A percentile compares a stretch with the other conserved stretches of the same genome.
Conservation (phyloP, 306 rosid species). For the Glycine latifolia region DNA sequence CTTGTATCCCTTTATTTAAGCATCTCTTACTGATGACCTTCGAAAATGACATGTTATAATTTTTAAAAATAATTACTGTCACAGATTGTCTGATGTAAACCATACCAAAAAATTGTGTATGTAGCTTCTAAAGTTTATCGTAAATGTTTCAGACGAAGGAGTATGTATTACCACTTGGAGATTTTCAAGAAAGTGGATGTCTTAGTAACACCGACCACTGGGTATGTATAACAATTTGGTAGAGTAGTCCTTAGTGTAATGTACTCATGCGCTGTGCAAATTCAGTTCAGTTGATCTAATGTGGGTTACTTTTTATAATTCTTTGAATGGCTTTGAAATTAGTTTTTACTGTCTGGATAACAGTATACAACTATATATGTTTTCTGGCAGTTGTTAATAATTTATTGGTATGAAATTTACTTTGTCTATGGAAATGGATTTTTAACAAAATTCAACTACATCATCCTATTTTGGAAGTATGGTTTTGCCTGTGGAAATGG, state of each 20-base stretch:
- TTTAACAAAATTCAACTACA: constrained; percentile 11
- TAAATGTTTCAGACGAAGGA: constrained; percentile 76
- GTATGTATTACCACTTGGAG: constrained; percentile 88
- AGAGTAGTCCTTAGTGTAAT: constrained; percentile 32
- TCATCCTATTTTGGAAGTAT: constrained; percentile 32
- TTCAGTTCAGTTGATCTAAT: constrained; percentile 31
- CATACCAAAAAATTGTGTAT: not conserved
- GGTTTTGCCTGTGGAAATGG: not conserved
- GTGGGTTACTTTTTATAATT: constrained; percentile 31
- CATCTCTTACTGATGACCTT: constrained; percentile 12
- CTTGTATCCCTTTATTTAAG: constrained; percentile 22
- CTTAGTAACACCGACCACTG: constrained; percentile 98
- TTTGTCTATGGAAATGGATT: not conserved
- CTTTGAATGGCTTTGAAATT: constrained; percentile 18
- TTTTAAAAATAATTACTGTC: not conserved
- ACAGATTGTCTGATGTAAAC: constrained; percentile 24
- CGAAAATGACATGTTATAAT: constrained; percentile 5
- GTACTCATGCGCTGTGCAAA: constrained; percentile 9
- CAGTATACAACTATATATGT: not conserved
- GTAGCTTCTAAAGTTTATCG: constrained; percentile 28
- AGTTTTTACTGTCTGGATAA: constrained; percentile 22
- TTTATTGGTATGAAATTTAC: constrained; percentile 30
- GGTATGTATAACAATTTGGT: constrained; percentile 60
- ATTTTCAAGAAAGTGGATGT: constrained; percentile 91
- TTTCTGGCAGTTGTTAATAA: constrained; percentile 16